Evolutionary conservation across 345 rosid genomes (phyloP).

Genomic region (Lagerstroemia speciosa): DNA sequence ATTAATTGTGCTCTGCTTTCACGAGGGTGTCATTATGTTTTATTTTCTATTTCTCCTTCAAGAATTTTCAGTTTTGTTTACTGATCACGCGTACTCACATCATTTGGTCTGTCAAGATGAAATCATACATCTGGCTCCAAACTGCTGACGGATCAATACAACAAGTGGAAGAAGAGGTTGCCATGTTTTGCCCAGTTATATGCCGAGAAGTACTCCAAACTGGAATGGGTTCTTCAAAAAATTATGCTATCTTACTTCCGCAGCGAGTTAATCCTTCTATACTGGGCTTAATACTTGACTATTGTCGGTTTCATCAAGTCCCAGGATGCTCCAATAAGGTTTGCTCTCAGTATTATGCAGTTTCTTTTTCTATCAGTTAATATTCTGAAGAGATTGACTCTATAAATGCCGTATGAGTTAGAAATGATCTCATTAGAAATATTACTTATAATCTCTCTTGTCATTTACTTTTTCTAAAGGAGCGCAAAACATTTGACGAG

Average conservation of each 20-base stretch:
- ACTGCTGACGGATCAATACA: constrained; percentile 83
- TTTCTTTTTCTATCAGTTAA: not conserved
- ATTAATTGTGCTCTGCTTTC: not conserved
- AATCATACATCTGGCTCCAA: constrained; percentile 82
- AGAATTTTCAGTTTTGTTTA: not conserved
- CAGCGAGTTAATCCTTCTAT: constrained; percentile 71
- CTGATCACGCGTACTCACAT: not conserved
- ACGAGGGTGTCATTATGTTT: not conserved
- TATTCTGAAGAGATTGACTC: not conserved
- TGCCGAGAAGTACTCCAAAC: constrained; percentile 65
- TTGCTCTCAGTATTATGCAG: not conserved
- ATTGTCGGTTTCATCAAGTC: constrained; percentile 80
- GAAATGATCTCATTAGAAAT: not conserved
- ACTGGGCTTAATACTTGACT: constrained; percentile 72
- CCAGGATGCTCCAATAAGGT: constrained; percentile 80
- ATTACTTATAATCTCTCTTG: no score
- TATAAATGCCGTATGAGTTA: not conserved
- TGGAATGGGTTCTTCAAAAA: constrained; percentile 79
- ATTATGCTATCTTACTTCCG: constrained; percentile 71
- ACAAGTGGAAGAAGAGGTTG: constrained; percentile 89
- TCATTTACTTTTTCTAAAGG: constrained; percentile 33
- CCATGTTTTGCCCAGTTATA: constrained; percentile 90
- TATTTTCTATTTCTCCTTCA: not conserved
- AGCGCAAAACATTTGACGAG: constrained; percentile 71
- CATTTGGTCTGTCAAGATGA: constrained; percentile 32